Conservation (phyloP, 1,284 basidiomycete species). For the Thelephora terrestris region DNA sequence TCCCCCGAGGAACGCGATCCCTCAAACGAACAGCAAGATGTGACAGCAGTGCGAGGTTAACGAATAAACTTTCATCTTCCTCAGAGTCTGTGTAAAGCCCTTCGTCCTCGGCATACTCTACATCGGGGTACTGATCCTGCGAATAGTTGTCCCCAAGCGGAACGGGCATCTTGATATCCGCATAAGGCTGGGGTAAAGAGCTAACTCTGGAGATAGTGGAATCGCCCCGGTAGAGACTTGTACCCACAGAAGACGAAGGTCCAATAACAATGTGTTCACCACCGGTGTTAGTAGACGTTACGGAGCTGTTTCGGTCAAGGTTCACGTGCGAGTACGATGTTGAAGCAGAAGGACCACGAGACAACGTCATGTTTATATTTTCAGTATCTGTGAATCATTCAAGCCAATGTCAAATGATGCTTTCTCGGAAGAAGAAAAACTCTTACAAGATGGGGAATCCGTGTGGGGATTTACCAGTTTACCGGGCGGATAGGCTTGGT, state of each 20-base stretch:
- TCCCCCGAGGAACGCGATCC: constrained; percentile 77
- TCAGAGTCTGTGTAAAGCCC: constrained; percentile 57
- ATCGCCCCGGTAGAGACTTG: constrained; percentile 10
- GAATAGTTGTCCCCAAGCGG: constrained; percentile 29
- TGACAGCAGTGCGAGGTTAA: constrained; percentile 81
- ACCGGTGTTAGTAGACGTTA: constrained; percentile 14
- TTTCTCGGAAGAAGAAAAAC: constrained; percentile 12
- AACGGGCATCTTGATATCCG: no score
- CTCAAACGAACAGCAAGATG: constrained; percentile 82
- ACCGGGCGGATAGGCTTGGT: no score
- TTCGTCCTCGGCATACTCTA: constrained; percentile 39
- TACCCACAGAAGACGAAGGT: constrained; percentile 3
- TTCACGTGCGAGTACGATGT: constrained; percentile 1
- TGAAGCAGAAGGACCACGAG: constrained; percentile 16
- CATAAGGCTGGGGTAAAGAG: constrained; percentile 10
- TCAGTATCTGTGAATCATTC: constrained; percentile 15
- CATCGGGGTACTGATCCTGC: constrained; percentile 27
- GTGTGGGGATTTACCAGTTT: constrained; percentile 1
- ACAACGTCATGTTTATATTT: constrained; percentile 7
- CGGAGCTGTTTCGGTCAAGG: constrained; percentile 21
- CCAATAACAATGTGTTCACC: constrained; percentile 15
- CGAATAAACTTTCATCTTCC: constrained; percentile 68
- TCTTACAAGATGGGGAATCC: constrained; percentile 12
- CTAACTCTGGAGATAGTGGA: constrained; percentile 9
- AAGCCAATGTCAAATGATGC: constrained; percentile 13